Conservation (phyloP, 306 rosid species). For the Malus asiatica region DNA sequence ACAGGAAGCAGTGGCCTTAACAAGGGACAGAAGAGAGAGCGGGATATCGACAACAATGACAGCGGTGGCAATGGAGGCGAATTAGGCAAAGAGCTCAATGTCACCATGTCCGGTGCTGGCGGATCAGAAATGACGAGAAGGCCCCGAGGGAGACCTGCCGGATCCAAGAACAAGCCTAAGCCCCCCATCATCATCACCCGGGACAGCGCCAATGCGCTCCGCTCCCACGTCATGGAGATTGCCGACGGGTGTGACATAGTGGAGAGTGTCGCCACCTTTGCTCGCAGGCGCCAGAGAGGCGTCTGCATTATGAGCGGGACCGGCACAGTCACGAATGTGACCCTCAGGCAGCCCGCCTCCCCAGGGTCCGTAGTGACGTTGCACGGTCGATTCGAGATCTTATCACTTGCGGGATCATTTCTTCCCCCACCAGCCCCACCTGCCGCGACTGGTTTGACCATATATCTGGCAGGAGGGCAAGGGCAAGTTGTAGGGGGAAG, state of each 20-base stretch:
- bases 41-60: slow-evolving; percentile 29
- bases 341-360: slow-evolving; percentile 78
- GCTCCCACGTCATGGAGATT: slow-evolving; percentile 89
- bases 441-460: slow-evolving; percentile 70
- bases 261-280: slow-evolving; percentile 75
- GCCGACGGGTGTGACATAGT: slow-evolving; percentile 83
- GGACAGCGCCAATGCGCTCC: slow-evolving; percentile 90
- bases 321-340: slow-evolving; percentile 83
- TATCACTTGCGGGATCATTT: slow-evolving; percentile 75
- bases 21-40: slow-evolving; percentile 54
- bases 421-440: slow-evolving; percentile 93
- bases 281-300: slow-evolving; percentile 82
- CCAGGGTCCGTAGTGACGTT: slow-evolving; percentile 74
- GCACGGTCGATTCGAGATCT: slow-evolving; percentile 88
- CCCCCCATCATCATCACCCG: slow-evolving; percentile 94
- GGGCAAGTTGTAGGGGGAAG: slow-evolving; percentile 97
- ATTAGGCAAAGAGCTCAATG: slow-evolving; percentile 21
- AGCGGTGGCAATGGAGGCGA: slow-evolving; percentile 15
- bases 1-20: slow-evolving; percentile 58
- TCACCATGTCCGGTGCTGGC: slow-evolving; percentile 16
- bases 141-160: slow-evolving; percentile 83
- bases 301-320: slow-evolving; percentile 94
- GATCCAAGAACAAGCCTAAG: slow-evolving; percentile 95
- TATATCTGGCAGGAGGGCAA: slow-evolving; percentile 83
- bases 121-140: slow-evolving; percentile 50